Evolutionary conservation across 805 yeast genomes (phyloP).

Genomic region (Dipodascus albidus): DNA sequence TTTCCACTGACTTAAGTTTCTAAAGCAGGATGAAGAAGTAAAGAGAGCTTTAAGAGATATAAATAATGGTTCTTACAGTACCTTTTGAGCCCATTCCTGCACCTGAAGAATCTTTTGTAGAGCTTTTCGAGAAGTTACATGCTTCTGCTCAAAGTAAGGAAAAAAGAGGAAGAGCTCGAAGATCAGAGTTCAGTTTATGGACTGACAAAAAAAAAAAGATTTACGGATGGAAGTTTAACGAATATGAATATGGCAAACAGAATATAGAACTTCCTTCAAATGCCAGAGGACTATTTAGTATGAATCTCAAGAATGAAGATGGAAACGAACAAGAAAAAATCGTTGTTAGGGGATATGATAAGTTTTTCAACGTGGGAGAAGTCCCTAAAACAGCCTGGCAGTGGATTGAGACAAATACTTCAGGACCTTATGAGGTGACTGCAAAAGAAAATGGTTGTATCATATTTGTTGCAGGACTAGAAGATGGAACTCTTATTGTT

Average conservation of each 20-base stretch:
- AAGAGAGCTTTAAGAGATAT: too few species aligned
- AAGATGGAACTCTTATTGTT: slow-evolving; percentile 67
- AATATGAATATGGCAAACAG: slow-evolving; percentile 68
- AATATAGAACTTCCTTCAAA: slow-evolving; percentile 49
- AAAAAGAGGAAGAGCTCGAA: slow-evolving; percentile 14
- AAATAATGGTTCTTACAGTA: not conserved
- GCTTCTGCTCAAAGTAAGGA: slow-evolving; percentile 1
- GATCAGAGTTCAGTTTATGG: slow-evolving; percentile 16
- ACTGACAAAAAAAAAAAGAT: slow-evolving; percentile 17
- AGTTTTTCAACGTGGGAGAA: slow-evolving; percentile 80
- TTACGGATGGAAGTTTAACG: slow-evolving; percentile 70
- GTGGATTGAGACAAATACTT: slow-evolving; percentile 34
- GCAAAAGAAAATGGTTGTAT: slow-evolving; percentile 93
- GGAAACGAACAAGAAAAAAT: slow-evolving; percentile 30
- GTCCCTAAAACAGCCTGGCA: slow-evolving; percentile 39
- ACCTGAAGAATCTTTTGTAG: not conserved
- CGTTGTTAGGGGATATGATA: slow-evolving; percentile 82
- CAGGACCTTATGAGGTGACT: slow-evolving; percentile 73
- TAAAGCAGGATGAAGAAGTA: too few species aligned
- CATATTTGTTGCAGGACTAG: slow-evolving; percentile 65
- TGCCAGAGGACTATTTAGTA: slow-evolving; percentile 77
- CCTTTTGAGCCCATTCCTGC: slow-evolving; percentile 3
- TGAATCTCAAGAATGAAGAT: slow-evolving; percentile 17
- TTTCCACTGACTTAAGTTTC: too few species aligned
- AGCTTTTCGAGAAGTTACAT: slow-evolving; percentile 6